These are phyloP conservation scores for Panellus pusillus DNA, from an alignment of 768 basidiomycete genomes.

Conservation along the genomic window DNA sequence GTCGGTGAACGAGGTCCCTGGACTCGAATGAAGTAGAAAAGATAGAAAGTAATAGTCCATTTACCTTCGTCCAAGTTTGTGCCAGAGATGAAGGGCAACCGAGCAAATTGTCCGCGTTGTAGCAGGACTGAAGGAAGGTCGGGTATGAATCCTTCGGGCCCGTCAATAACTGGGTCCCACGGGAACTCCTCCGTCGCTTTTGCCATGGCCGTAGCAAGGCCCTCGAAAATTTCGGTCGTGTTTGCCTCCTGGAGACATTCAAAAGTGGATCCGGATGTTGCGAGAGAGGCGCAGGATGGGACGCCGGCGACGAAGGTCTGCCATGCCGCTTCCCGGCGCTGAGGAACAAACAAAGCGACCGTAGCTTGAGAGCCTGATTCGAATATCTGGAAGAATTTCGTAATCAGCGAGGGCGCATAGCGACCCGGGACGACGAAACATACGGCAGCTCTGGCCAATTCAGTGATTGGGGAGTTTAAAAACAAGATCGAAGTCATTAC, in stretches of 20 bases:
- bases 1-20: conserved; percentile 35
- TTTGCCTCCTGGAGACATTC: conserved; percentile 27
- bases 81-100: conserved; percentile 43
- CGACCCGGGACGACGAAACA: conserved; percentile 1
- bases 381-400: conserved; percentile 33
- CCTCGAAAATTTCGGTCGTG: conserved; percentile 28
- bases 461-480: conserved; percentile 30
- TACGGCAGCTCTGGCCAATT: conserved; percentile 32
- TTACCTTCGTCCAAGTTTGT: conserved; percentile 45
- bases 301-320: conserved; percentile 30
- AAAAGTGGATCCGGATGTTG: conserved; percentile 30
- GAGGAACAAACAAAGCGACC: conserved; percentile 24
- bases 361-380: conserved; percentile 40
- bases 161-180: conserved; percentile 41
- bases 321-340: conserved; percentile 31
- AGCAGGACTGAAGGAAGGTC: conserved; percentile 35
- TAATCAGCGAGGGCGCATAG: too few species aligned
- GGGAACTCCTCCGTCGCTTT: conserved; percentile 25
- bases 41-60: too few species aligned
- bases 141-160: conserved; percentile 35
- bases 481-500: conserved; percentile 39
- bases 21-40: too few species aligned
- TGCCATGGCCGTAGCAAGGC: conserved; percentile 18
- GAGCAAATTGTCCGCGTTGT: conserved; percentile 31
- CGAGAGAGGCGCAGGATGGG: conserved; percentile 21